Conservation (phyloP, 495 filamentous ascomycete genomes). For the Neurospora sublineolata region DNA sequence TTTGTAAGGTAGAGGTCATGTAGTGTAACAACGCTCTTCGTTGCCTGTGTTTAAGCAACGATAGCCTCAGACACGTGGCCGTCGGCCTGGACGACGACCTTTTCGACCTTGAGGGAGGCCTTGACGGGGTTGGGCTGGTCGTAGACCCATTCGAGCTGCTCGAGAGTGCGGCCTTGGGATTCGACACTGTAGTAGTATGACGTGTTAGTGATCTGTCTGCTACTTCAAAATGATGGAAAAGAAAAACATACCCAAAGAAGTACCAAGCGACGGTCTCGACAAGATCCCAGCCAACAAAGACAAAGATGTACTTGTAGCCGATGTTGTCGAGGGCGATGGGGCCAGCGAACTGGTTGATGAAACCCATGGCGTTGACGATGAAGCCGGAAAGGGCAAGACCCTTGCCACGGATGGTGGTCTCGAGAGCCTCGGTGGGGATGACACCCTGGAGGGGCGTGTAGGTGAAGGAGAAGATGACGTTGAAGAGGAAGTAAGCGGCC, state of each 20-base stretch:
- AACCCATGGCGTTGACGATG: conserved; percentile 32
- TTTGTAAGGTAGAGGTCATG: not conserved
- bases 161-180: conserved; percentile 39
- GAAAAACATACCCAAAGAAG: conserved; percentile 33
- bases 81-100: conserved; percentile 41
- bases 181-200: conserved; percentile 24
- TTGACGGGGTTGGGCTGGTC: conserved; percentile 38
- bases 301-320: conserved; percentile 38
- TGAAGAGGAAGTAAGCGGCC: conserved; percentile 45
- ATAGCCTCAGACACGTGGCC: conserved; percentile 45
- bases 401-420: conserved; percentile 40
- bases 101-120: conserved; percentile 40
- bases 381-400: conserved; percentile 36
- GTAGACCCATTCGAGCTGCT: conserved; percentile 42
- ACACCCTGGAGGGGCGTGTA: conserved; percentile 50
- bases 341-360: conserved; percentile 41
- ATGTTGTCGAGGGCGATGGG: conserved; percentile 39
- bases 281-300: conserved; percentile 37
- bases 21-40: not conserved
- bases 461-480: conserved; percentile 48
- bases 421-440: conserved; percentile 45
- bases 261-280: conserved; percentile 37
- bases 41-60: conserved; percentile 8
- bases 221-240: not conserved
- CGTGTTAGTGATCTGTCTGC: conserved; percentile 9